These are phyloP conservation scores for Tremellales sp. DNA, from an alignment of 1,284 basidiomycete genomes.

Conservation along the genomic window DNA sequence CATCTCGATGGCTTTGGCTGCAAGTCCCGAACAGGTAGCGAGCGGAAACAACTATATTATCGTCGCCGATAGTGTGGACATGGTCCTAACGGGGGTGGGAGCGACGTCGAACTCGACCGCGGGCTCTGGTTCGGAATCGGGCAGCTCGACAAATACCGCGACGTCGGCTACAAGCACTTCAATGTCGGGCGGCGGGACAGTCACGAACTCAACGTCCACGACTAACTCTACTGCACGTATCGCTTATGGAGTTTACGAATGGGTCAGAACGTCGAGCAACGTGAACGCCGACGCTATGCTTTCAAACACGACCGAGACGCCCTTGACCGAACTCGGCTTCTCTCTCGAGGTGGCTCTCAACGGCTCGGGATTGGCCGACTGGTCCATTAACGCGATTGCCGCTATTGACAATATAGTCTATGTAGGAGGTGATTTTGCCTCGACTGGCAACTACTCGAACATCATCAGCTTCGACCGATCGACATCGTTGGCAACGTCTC, in stretches of 20 bases:
- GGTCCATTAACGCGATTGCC: conserved; percentile 57
- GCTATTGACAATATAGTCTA: conserved; percentile 65
- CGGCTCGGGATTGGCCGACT: conserved; percentile 37
- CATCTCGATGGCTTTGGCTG: conserved; percentile 65
- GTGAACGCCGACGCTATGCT: conserved; percentile 50
- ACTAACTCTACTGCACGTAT: conserved; percentile 16
- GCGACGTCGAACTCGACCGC: conserved; percentile 7
- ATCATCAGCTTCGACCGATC: conserved; percentile 67
- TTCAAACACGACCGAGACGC: conserved; percentile 68
- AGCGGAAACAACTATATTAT: conserved; percentile 66
- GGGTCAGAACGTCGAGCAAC: conserved; percentile 15
- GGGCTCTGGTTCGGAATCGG: neutral
- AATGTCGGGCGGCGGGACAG: conserved; percentile 10
- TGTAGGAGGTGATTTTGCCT: conserved; percentile 71
- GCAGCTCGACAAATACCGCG: conserved; percentile 11
- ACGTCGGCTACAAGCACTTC: conserved; percentile 8
- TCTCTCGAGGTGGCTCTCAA: conserved; percentile 52
- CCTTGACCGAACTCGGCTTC: conserved; percentile 62
- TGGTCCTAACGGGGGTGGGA: conserved; percentile 57
- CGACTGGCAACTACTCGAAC: conserved; percentile 61
- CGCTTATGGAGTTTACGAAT: conserved; percentile 44
- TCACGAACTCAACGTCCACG: conserved; percentile 18
- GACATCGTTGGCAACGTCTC: conserved; percentile 51
- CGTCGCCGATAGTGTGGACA: conserved; percentile 73
- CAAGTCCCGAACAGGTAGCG: conserved; percentile 59